Evolutionary conservation across 2,329 filamentous ascomycete species (phyloP).

Genomic region (Fusarium sp.): DNA sequence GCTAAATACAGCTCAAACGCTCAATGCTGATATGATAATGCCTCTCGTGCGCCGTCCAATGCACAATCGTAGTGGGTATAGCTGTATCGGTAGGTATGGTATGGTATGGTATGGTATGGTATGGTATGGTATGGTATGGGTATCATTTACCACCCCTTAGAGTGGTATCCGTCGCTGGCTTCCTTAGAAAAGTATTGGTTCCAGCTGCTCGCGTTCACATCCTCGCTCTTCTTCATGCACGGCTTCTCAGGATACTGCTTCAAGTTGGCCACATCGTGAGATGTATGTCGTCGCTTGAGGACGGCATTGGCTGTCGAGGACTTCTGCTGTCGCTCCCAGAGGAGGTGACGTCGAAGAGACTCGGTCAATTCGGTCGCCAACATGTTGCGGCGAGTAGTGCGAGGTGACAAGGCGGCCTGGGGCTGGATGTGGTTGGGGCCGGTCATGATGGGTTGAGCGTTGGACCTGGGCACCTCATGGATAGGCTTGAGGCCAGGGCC

Average conservation of each 20-base stretch:
- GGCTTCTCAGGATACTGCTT: constrained; percentile 82
- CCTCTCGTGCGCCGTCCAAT: constrained; percentile 51
- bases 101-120: constrained; percentile 34
- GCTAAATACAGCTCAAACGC: constrained; percentile 50
- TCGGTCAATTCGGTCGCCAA: constrained; percentile 94
- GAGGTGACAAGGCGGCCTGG: constrained; percentile 86
- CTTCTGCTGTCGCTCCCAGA: constrained; percentile 97
- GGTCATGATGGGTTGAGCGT: constrained; percentile 83
- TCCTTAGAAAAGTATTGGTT: constrained; percentile 90
- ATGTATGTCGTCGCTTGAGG: constrained; percentile 90
- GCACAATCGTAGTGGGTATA: constrained; percentile 49
- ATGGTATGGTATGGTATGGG: constrained; percentile 34
- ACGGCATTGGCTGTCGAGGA: constrained; percentile 90
- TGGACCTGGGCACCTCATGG: constrained; percentile 76
- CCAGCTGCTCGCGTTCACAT: constrained; percentile 79
- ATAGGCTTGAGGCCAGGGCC: constrained; percentile 67
- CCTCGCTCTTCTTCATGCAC: constrained; percentile 73
- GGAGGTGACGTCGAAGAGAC: constrained; percentile 89
- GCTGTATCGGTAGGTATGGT: constrained; percentile 33
- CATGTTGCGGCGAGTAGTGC: constrained; percentile 96
- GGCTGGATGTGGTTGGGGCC: constrained; percentile 75
- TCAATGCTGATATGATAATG: constrained; percentile 50
- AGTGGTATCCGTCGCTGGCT: constrained; percentile 67
- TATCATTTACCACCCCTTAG: constrained; percentile 59
- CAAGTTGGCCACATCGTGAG: constrained; percentile 90